Conservation (phyloP, 83 land plant genomes). For the Isoetes engelmannii region DNA sequence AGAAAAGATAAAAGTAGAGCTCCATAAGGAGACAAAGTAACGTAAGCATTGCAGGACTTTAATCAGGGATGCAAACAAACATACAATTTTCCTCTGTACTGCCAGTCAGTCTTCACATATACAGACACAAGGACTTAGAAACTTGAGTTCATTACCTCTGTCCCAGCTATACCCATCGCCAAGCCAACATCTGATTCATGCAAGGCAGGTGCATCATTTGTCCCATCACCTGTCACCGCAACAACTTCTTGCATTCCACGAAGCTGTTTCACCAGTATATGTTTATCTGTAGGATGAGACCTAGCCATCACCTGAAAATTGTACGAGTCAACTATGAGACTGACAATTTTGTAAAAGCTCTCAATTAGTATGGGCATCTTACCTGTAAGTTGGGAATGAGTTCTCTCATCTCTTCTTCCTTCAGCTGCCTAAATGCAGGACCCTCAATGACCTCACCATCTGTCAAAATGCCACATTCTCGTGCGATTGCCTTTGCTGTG, state of each 20-base stretch:
- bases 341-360: neutral
- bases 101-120: too few relatives aligned
- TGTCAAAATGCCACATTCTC: conserved; percentile 77
- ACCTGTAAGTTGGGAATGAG: conserved; percentile 75
- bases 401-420: conserved; percentile 35
- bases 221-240: conserved; percentile 86
- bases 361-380: conserved; percentile 12
- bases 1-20: too few relatives aligned
- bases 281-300: conserved; percentile 67
- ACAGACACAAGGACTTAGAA: too few relatives aligned
- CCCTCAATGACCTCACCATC: conserved; percentile 74
- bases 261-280: conserved; percentile 48
- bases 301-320: conserved; percentile 73
- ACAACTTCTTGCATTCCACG: conserved; percentile 47
- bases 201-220: conserved; percentile 82
- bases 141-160: conserved; percentile 1
- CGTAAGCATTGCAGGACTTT: too few relatives aligned
- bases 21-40: too few relatives aligned
- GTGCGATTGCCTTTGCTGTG: conserved; percentile 85
- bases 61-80: too few relatives aligned
- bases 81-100: too few relatives aligned
- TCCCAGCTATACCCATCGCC: conserved; percentile 9
- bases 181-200: conserved; percentile 38
- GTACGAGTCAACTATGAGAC: neutral
- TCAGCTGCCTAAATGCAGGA: conserved; percentile 51